phyloP scores from a whole-genome alignment of 352 stramenopile genomes.

The Phytophthora brassicae region DNA sequence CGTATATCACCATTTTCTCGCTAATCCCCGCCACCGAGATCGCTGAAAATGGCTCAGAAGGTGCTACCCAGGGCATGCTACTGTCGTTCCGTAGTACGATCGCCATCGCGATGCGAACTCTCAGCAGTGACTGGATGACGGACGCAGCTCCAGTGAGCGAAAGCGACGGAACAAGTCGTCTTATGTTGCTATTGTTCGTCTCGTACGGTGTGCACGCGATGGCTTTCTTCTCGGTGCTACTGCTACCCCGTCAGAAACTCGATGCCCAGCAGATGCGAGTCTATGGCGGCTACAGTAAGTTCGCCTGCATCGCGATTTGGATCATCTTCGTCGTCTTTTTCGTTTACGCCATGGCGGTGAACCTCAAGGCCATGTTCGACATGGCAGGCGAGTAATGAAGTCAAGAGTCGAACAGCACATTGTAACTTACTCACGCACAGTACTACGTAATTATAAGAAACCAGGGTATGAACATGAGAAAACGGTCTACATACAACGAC shows the following conservation, averaged over 20 bases:
- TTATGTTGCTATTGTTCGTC: conserved; percentile 50
- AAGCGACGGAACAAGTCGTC: conserved; percentile 26
- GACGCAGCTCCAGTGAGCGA: conserved; percentile 31
- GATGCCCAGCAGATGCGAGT: conserved; percentile 67
- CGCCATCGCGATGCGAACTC: conserved; percentile 52
- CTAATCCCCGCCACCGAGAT: conserved; percentile 71
- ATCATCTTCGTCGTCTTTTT: conserved; percentile 67
- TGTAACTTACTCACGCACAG: too few species aligned
- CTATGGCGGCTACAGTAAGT: conserved; percentile 61
- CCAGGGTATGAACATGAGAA: conserved; percentile 16
- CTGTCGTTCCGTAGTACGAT: conserved; percentile 64
- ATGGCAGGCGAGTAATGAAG: conserved; percentile 29
- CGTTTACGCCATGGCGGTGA: conserved; percentile 54
- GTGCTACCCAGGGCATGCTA: conserved; percentile 64
- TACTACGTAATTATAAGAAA: conserved; percentile 23
- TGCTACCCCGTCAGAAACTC: conserved; percentile 63
- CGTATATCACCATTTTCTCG: too few species aligned
- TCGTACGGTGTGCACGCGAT: conserved; percentile 58
- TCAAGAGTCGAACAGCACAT: conserved; percentile 7
- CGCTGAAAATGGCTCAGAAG: conserved; percentile 69
- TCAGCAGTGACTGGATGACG: conserved; percentile 53
- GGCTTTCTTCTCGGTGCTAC: conserved; percentile 47
- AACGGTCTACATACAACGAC: too few species aligned
- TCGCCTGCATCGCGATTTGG: conserved; percentile 50
- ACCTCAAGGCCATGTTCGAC: conserved; percentile 42